Conservation (phyloP, 441 rosid species). For the Gossypium schwendimanii region DNA sequence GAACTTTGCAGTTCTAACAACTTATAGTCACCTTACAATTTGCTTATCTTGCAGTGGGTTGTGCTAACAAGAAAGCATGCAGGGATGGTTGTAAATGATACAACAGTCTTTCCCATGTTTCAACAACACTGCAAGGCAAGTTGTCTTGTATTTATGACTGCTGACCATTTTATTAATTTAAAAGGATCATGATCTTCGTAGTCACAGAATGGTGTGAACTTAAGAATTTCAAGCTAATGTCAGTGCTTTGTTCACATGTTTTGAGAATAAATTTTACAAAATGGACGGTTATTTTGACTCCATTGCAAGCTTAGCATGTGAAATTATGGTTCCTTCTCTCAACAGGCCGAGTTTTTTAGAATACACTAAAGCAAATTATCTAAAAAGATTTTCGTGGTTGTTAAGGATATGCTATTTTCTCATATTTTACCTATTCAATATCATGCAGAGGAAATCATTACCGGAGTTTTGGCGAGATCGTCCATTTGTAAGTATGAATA, state of each 20-base stretch:
- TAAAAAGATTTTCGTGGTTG: slow-evolving; percentile 1
- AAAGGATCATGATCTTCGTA: not conserved
- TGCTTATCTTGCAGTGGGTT: slow-evolving; percentile 62
- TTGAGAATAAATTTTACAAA: not conserved
- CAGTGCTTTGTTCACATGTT: not conserved
- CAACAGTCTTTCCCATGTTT: slow-evolving; percentile 73
- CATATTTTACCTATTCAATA: slow-evolving; percentile 3
- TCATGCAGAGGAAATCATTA: slow-evolving; percentile 70
- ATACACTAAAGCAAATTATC: not conserved
- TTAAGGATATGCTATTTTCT: slow-evolving; percentile 2
- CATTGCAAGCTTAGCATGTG: not conserved
- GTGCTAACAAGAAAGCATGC: slow-evolving; percentile 86
- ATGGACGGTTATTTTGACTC: not conserved
- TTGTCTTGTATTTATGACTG: slow-evolving; percentile 12
- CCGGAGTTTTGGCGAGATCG: slow-evolving; percentile 98
- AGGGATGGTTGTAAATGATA: slow-evolving; percentile 71
- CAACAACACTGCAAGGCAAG: slow-evolving; percentile 88
- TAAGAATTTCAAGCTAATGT: not conserved
- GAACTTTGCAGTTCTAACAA: not conserved
- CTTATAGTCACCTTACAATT: slow-evolving; percentile 9
- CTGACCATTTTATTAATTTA: slow-evolving; percentile 1
- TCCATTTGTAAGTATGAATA: slow-evolving; percentile 55
- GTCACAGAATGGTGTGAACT: not conserved
- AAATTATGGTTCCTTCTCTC: not conserved
- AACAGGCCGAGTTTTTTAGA: not conserved